Base-by-base conservation (phyloP, 768 basidiomycete species). In the Naganishia onofrii region DNA sequence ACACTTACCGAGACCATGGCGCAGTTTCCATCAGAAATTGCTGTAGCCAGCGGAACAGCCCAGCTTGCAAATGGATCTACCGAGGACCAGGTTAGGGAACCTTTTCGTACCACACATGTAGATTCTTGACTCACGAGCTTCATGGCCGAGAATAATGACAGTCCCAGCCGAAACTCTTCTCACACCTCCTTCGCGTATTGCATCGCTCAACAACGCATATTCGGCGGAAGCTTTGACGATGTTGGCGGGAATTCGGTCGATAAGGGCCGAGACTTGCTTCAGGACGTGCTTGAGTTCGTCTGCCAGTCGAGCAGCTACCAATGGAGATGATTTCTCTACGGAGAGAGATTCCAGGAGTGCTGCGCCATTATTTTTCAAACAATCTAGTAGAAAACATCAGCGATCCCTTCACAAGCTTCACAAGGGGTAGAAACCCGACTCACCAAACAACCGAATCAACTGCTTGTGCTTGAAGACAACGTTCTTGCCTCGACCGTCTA, bases 381-480 rank as follows among this genome's bases (percentile, higher is more conserved):
- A 42, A 17, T 51, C 69, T 70, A 28, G 1, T 9, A 38, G 51
- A 8, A 3, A 32, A 12, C 19, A 8, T 36, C 21, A 56, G 36
- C 44, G 8, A 36, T 3, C 15, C 48, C 32, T 15, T 48, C 54
- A 51, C 26, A 51, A 28, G 21, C n/a, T n/a, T n/a, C n/a, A n/a
- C n/a, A n/a, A n/a, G 12, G 34, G n/a, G 13, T 19, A 28, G 10
- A 38, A 15, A 29, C 17, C 2, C 21, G 17, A 69, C 69, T 44
- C 36, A 70, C 69, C 52, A 52, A 65, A 70, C 34, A 70, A 56
- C 31, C 46, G 23, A 23, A 31, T 32, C 64, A 70, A 56, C 53
- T 70, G 69, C 42, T 70, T 70, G 51, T 70, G 53, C 64, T 66
- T 65, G 69, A 70, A 70, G 23, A 53, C 51, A 15, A 55, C 26